Evolutionary conservation across 805 yeast genomes (phyloP), one percentile per base, ranked within the genome.

Genomic region (Clavispora phyllophila): DNA sequence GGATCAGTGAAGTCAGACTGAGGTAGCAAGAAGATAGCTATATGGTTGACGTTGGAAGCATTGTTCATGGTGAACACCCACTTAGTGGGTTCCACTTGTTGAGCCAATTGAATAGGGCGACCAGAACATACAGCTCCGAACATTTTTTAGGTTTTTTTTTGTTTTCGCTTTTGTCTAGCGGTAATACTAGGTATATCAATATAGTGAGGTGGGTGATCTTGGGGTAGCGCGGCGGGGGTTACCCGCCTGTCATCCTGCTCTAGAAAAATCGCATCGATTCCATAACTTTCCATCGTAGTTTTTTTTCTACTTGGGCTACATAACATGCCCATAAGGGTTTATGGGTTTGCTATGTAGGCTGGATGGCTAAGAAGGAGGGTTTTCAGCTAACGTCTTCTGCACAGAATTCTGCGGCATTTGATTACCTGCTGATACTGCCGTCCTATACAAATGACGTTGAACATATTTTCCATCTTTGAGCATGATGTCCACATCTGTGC

Each of bases 21-120:
- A 0, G 99, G 99, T 1, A 93, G 72, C 38, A 90, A 66, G 60
- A 93, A 93, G 4, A 93, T 69, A 0, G 96, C 85, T 31, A 93
- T 72, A 59, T 88, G 95, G 36, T 89, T 84, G 34, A 84, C 73
- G 36, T 73, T 75, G 7, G 83, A 68, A 0, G 88, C 86, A 51
- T 81, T 78, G 40, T 75, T 73, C 22, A 86, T 77, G 27, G 66
- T 72, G 37, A 85, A 72, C 3, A 84, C 82, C 56, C 78, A 87
- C 53, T 86, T 84, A 45, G 76, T 72, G 8, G 74, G 68, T 29
- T 82, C 91, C 5, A 88, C 79, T 53, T 85, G 95, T 43, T 73
- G 71, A 0, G 86, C 84, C 44, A 70, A 45, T 44, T 66, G 69
- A 29, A 70, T 53, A 32, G 86, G 85, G 47, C 88, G 70, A 23